Conservation (phyloP, 495 filamentous ascomycete genomes). For the Penicillium parvum region DNA sequence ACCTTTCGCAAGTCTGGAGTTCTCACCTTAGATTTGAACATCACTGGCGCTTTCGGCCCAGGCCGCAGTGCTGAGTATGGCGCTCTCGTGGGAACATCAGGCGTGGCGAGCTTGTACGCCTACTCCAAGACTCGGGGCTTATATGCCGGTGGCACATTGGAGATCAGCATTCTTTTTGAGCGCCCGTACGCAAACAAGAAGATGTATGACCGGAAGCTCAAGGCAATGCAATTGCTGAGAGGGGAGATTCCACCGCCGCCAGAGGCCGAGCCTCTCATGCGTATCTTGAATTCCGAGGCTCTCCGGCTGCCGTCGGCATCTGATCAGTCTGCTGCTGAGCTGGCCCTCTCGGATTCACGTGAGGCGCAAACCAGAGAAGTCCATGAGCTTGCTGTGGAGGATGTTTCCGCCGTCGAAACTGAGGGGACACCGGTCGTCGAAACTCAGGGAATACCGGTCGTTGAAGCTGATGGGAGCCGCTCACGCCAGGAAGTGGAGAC, state of each 20-base stretch:
- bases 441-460: not conserved
- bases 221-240: conserved; percentile 71
- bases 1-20: conserved; percentile 84
- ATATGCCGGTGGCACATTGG: conserved; percentile 84
- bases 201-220: conserved; percentile 73
- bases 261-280: conserved; percentile 72
- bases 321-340: not conserved
- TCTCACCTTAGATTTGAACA: conserved; percentile 84
- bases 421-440: not conserved
- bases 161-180: conserved; percentile 83
- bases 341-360: not conserved
- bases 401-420: not conserved
- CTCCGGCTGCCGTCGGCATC: not conserved
- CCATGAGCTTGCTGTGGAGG: not conserved
- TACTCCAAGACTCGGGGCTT: conserved; percentile 94
- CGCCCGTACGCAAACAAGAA: conserved; percentile 87
- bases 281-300: conserved; percentile 55
- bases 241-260: conserved; percentile 72
- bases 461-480: not conserved
- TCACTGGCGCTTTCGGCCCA: conserved; percentile 86
- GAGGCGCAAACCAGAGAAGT: not conserved
- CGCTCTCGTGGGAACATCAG: conserved; percentile 72
- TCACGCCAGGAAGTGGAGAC: not conserved
- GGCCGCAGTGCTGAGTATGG: conserved; percentile 89
- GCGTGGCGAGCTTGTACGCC: conserved; percentile 80